Conservation (phyloP, 2,329 filamentous ascomycete species). For the Elsinoe fawcettii region DNA sequence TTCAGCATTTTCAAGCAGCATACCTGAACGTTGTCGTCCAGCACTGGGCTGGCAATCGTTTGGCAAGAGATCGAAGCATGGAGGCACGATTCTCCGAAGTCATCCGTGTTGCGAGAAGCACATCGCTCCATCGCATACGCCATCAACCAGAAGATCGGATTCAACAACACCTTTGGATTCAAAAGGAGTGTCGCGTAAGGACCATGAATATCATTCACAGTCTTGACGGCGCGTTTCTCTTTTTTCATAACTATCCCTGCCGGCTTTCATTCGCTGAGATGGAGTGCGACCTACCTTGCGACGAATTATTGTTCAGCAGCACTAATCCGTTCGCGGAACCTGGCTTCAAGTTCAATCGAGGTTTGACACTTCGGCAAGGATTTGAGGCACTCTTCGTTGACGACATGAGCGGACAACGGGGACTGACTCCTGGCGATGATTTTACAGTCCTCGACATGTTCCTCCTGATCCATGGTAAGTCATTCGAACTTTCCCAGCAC, state of each 20-base stretch:
- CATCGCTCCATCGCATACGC: not conserved
- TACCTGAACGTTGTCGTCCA: conserved; percentile 15
- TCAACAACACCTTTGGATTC: conserved; percentile 13
- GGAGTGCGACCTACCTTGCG: conserved; percentile 16
- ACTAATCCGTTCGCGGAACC: conserved; percentile 12
- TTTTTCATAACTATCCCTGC: conserved; percentile 17
- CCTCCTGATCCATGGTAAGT: conserved; percentile 13
- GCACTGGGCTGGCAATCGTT: conserved; percentile 14
- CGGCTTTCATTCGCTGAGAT: conserved; percentile 14
- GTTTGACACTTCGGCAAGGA: conserved; percentile 7
- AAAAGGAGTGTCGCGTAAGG: conserved; percentile 16
- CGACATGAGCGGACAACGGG: not conserved
- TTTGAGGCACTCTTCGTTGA: conserved; percentile 9
- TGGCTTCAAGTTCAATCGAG: conserved; percentile 3
- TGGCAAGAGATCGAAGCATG: conserved; percentile 16
- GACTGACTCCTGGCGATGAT: not conserved
- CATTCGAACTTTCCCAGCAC: not conserved
- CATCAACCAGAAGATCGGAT: conserved; percentile 15
- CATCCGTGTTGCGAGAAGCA: conserved; percentile 13
- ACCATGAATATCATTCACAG: conserved; percentile 17
- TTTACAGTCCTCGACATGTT: conserved; percentile 14
- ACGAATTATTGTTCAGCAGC: conserved; percentile 14
- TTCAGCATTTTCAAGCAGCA: conserved; percentile 16
- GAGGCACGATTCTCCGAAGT: conserved; percentile 16
- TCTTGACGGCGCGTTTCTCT: conserved; percentile 16